Conservation (phyloP, 176 grass and related monocot species). For the Coix lacrymajobi region DNA sequence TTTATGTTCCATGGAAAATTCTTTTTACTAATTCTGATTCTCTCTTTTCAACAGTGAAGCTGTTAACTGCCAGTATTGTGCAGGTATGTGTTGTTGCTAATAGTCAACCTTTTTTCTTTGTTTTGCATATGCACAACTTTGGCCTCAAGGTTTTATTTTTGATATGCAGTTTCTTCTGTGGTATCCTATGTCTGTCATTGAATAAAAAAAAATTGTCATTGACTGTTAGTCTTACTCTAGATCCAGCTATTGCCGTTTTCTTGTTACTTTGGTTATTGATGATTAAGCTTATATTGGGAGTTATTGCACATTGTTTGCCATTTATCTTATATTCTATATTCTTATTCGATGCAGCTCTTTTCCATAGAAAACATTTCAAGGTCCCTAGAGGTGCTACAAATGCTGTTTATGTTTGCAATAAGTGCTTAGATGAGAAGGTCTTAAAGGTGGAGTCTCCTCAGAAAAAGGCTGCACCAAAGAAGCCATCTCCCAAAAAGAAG, state of each 20-base stretch:
- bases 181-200: neutral
- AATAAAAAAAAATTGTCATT: neutral
- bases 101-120: neutral
- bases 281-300: slow-evolving; percentile 13
- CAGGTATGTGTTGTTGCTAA: slow-evolving; percentile 54
- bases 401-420: slow-evolving; percentile 66
- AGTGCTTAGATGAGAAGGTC: slow-evolving; percentile 63
- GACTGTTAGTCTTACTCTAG: slow-evolving; percentile 2
- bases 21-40: slow-evolving; percentile 20
- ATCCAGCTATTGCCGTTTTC: neutral
- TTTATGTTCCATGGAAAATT: slow-evolving; percentile 26
- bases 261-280: slow-evolving; percentile 31
- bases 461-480: slow-evolving; percentile 44
- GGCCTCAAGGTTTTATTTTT: neutral
- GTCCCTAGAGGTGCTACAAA: slow-evolving; percentile 53
- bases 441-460: slow-evolving; percentile 34
- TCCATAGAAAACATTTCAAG: slow-evolving; percentile 94
- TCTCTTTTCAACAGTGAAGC: slow-evolving; percentile 70
- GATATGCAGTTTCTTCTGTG: slow-evolving; percentile 27
- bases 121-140: slow-evolving; percentile 18
- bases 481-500: slow-evolving; percentile 37
- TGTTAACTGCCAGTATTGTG: slow-evolving; percentile 78
- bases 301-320: neutral
- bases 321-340: slow-evolving; percentile 32
- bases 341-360: slow-evolving; percentile 57